Percentiles rank a stretch among this genome's conserved stretches.
Evolutionary conservation across 805 yeast genomes (phyloP).

Genomic region (Kluyveromyces dobzhanskii): DNA sequence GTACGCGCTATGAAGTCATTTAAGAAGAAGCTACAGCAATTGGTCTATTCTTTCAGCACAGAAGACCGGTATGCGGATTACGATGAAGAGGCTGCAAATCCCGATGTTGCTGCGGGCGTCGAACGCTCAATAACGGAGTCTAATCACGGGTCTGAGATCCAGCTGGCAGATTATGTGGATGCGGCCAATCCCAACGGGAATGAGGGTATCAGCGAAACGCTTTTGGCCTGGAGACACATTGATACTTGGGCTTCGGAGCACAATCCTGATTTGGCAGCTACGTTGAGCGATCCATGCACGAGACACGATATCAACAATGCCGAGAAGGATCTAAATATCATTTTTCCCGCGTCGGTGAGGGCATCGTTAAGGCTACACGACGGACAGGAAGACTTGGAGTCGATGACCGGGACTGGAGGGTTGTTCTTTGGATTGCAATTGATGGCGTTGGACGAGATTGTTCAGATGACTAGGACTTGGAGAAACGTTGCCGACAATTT

Average conservation of each 20-base stretch:
- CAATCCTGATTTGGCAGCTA: conserved; percentile 73
- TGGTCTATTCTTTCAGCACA: conserved; percentile 55
- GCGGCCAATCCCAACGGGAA: conserved; percentile 19
- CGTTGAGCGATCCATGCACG: conserved; percentile 73
- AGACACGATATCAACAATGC: conserved; percentile 71
- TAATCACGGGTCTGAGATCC: conserved; percentile 26
- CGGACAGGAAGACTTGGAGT: conserved; percentile 79
- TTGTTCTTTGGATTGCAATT: conserved; percentile 72
- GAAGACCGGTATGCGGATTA: conserved; percentile 65
- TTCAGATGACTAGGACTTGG: conserved; percentile 81
- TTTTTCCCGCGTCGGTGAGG: conserved; percentile 72
- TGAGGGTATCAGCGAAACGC: conserved; percentile 67
- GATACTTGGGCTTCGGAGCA: conserved; percentile 74
- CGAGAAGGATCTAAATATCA: conserved; percentile 69
- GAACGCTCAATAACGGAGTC: conserved; percentile 17
- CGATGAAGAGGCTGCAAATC: conserved; percentile 31
- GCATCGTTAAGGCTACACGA: conserved; percentile 79
- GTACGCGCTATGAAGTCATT: conserved; percentile 33
- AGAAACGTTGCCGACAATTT: conserved; percentile 52
- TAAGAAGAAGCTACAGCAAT: conserved; percentile 45
- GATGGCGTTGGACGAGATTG: conserved; percentile 72
- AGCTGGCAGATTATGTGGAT: conserved; percentile 32
- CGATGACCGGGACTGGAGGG: conserved; percentile 61
- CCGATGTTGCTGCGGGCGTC: not conserved
- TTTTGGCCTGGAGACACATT: conserved; percentile 83